phyloP scores from a whole-genome alignment of 768 basidiomycete genomes.

The Trametes elegans region DNA sequence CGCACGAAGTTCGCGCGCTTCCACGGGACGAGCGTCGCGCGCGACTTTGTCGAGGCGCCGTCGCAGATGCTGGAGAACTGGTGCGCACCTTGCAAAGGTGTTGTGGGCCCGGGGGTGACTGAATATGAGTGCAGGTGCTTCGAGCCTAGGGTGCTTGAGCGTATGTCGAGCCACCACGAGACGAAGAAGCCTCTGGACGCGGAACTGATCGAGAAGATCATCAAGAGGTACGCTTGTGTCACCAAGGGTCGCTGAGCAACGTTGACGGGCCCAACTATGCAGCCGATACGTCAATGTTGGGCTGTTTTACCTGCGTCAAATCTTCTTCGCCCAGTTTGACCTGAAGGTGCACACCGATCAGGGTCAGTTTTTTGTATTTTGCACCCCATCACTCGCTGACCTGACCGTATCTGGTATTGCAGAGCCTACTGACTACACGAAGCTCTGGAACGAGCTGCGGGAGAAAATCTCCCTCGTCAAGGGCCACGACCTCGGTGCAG shows the following conservation, averaged over 20 bases:
- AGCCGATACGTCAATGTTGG: conserved; percentile 76
- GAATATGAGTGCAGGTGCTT: conserved; percentile 53
- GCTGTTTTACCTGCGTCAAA: conserved; percentile 75
- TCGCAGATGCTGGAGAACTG: conserved; percentile 94
- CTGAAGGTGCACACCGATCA: conserved; percentile 71
- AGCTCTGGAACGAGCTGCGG: conserved; percentile 73
- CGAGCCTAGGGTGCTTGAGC: conserved; percentile 73
- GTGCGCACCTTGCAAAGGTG: conserved; percentile 34
- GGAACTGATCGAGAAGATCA: conserved; percentile 76
- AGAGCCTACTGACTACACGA: conserved; percentile 72
- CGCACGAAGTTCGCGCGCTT: conserved; percentile 71
- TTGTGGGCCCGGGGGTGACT: not conserved
- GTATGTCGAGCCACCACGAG: conserved; percentile 81
- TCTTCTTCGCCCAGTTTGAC: conserved; percentile 83
- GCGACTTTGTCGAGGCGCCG: conserved; percentile 88
- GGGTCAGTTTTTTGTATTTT: conserved; percentile 36
- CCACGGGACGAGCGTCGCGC: conserved; percentile 61
- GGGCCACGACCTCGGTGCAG: conserved; percentile 55
- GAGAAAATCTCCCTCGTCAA: conserved; percentile 71
- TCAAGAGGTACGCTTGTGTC: conserved; percentile 56
- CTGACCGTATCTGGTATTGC: not conserved
- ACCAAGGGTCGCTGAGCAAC: too few species aligned
- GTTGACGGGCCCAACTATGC: not conserved
- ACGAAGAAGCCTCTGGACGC: conserved; percentile 64
- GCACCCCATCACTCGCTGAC: not conserved